Conservation (phyloP, 306 rosid species). For the Cicer bijugum region DNA sequence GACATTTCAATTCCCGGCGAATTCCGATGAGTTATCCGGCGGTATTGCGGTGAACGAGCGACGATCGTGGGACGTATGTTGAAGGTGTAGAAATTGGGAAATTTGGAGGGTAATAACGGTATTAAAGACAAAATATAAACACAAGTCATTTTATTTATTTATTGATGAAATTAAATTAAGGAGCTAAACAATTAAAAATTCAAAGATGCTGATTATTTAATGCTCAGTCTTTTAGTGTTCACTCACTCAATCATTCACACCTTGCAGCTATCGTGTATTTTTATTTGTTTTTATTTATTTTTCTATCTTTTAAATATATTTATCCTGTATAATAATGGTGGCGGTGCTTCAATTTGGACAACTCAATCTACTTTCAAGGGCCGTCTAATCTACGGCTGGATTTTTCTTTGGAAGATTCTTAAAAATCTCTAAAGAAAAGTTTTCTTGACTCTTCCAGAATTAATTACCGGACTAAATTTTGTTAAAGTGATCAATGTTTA, state of each 20-base stretch:
- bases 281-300: not conserved
- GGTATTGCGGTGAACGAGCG: slow-evolving; percentile 40
- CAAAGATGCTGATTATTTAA: slow-evolving; percentile 2
- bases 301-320: not conserved
- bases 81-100: slow-evolving; percentile 18
- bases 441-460: too few species aligned
- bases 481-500: too few species aligned
- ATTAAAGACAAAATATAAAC: slow-evolving; percentile 41
- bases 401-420: too few species aligned
- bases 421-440: too few species aligned
- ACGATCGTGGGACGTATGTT: slow-evolving; percentile 21
- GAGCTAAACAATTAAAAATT: slow-evolving; percentile 10
- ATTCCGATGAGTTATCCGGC: slow-evolving; percentile 52
- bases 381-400: not conserved
- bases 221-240: slow-evolving; percentile 3
- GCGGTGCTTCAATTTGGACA: not conserved
- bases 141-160: slow-evolving; percentile 37
- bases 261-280: not conserved
- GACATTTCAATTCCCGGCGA: slow-evolving; percentile 53
- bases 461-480: too few species aligned
- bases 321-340: not conserved
- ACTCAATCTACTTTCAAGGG: not conserved
- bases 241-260: not conserved
- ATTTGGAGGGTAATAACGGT: slow-evolving; percentile 59
- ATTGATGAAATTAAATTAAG: not conserved